A percentile compares a stretch with the other conserved stretches of the same genome.
These are phyloP conservation scores for Pythium phragmiticola DNA, from an alignment of 352 stramenopile genomes.

Conservation along the genomic window DNA sequence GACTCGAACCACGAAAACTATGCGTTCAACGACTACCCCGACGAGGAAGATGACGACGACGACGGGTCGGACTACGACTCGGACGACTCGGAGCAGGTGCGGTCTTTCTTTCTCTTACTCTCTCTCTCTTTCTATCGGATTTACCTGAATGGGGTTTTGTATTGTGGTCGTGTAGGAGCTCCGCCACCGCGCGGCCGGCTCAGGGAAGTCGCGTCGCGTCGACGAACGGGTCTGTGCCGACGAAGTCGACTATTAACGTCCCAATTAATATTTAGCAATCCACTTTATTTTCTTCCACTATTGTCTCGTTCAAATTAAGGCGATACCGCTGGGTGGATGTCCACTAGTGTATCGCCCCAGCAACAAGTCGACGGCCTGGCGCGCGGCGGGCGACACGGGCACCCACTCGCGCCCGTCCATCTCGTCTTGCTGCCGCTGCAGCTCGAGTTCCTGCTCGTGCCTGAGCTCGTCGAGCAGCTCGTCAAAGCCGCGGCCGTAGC, in stretches of 20 bases:
- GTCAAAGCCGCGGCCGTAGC: slow-evolving; percentile 63
- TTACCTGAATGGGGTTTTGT: too few relatives aligned
- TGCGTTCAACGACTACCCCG: slow-evolving; percentile 77
- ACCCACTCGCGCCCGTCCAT: slow-evolving; percentile 1
- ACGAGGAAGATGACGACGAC: slow-evolving; percentile 54
- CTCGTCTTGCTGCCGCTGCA: not conserved
- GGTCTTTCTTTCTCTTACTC: not conserved
- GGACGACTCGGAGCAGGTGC: slow-evolving; percentile 35
- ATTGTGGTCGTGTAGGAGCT: slow-evolving; percentile 8
- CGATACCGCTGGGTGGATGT: not conserved
- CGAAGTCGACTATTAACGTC: slow-evolving; percentile 13
- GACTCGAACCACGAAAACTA: slow-evolving; percentile 87
- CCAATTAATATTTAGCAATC: slow-evolving; percentile 12
- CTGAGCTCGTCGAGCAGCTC: slow-evolving; percentile 46
- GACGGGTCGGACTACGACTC: slow-evolving; percentile 35
- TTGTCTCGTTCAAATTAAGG: slow-evolving; percentile 4
- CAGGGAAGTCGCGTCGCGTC: not conserved
- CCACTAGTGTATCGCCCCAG: not conserved
- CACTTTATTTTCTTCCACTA: not conserved
- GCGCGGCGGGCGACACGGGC: slow-evolving; percentile 3
- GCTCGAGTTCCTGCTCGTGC: not conserved
- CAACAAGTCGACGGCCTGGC: not conserved
- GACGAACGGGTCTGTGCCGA: slow-evolving; percentile 11
- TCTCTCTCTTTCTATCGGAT: too few relatives aligned
- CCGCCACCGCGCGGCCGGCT: slow-evolving; percentile 13